These are phyloP conservation scores for Pilatotrama ljubarskyi DNA, from an alignment of 768 basidiomycete species.

Conservation along the genomic window DNA sequence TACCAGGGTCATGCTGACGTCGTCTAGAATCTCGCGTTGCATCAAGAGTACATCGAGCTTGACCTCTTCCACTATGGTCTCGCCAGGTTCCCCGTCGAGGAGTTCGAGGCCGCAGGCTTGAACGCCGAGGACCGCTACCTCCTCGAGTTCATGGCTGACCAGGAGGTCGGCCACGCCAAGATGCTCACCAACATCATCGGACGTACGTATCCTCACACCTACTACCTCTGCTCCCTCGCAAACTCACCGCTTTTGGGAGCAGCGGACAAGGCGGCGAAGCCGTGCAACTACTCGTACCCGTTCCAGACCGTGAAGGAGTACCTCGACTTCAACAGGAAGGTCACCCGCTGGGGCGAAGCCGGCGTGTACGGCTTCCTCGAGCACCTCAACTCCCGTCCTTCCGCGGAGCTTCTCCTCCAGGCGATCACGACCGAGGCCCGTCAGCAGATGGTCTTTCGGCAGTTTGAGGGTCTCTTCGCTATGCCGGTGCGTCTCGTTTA, in stretches of 20 bases:
- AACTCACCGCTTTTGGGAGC: not conserved
- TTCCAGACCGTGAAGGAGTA: conserved; percentile 59
- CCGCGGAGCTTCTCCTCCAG: conserved; percentile 53
- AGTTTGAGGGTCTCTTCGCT: conserved; percentile 59
- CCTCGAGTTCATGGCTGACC: conserved; percentile 63
- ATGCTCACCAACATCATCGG: conserved; percentile 53
- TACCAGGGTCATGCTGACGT: too few relatives aligned
- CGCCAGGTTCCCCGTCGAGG: conserved; percentile 50
- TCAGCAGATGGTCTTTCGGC: conserved; percentile 67
- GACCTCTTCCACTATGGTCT: conserved; percentile 61
- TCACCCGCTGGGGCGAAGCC: conserved; percentile 43
- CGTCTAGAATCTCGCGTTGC: conserved; percentile 37
- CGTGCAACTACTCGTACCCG: conserved; percentile 57
- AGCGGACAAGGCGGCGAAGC: conserved; percentile 45
- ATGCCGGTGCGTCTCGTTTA: conserved; percentile 42
- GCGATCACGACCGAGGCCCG: conserved; percentile 61
- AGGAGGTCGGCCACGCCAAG: conserved; percentile 62
- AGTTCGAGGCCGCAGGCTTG: conserved; percentile 58
- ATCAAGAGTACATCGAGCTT: conserved; percentile 65
- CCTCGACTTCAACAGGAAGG: conserved; percentile 57
- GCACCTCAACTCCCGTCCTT: conserved; percentile 57
- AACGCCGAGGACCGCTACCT: conserved; percentile 53
- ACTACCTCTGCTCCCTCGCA: too few relatives aligned
- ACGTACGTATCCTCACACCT: conserved; percentile 29
- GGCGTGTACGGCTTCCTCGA: conserved; percentile 66